Evolutionary conservation across 208 protist genomes (phyloP), one percentile per base, ranked within the genome.

Genomic region (Wallacemonas collosoma): DNA sequence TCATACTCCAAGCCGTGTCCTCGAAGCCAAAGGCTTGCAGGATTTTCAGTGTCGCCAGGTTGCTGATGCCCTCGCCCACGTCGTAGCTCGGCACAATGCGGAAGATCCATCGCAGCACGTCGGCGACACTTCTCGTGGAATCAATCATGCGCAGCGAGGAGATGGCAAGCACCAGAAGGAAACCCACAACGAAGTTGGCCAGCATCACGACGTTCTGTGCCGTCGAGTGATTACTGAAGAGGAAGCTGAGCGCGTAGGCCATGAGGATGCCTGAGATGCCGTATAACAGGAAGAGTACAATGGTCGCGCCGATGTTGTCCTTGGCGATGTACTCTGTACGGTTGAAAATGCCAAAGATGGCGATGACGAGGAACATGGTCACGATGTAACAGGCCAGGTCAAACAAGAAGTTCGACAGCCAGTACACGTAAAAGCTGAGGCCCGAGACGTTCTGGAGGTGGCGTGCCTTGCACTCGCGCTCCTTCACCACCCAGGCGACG

Each of bases 401-500:
- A 69, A 89, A 93, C 43, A 89, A 3, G 69, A 85, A 93, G 76
- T 87, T 93, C 6, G 80, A 72, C 4, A 82, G 7, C 88, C 88
- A 93, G 75, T 93, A 93, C 2, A 86, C 65, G 48, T 71, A 77
- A 66, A 80, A 79, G 41, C 73, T 63, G 43, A 92, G 67, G 26
- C 87, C 88, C 11, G 77, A 83, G 36, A 93, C 73, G 64, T 79
- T 79, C 73, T 92, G 87, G 60, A 89, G 64, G 58, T 92, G 87
- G 50, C 76, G 76, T 8, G 84, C 71, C 67, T 85, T 85, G 71
- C 65, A 80, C 71, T 87, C 75, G 17, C 79, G 75, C 69, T 92
- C 87, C 71, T 77, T 82, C 53, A 92, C 84, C 2, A 89, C 51
- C 73, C 78, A 89, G 12, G 67, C 72, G 0, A 92, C 76, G 68